Percentiles rank a stretch among this genome's conserved stretches.
phyloP scores from a whole-genome alignment of 495 filamentous ascomycete species.

The Hypoxylon lenormandii region DNA sequence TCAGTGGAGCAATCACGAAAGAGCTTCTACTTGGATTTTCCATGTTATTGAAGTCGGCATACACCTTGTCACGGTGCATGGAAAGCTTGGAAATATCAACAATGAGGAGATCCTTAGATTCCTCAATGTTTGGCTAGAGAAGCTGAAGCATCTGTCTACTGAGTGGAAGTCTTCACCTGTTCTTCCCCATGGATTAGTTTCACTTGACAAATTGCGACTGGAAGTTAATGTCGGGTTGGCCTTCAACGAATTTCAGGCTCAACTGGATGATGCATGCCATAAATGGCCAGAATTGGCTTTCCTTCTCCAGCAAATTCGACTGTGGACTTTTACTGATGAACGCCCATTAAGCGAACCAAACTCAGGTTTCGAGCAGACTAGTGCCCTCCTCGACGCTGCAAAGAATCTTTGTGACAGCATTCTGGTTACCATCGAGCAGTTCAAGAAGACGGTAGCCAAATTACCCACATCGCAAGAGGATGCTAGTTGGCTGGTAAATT shows the following conservation, averaged over 20 bases:
- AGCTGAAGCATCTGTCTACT: slow-evolving; percentile 54
- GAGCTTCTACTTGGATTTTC: slow-evolving; percentile 56
- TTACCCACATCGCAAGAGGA: slow-evolving; percentile 70
- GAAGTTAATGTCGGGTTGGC: slow-evolving; percentile 59
- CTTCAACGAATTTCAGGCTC: slow-evolving; percentile 58
- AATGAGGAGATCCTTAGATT: slow-evolving; percentile 55
- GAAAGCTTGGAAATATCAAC: slow-evolving; percentile 67
- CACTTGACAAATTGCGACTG: slow-evolving; percentile 57
- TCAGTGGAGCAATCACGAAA: slow-evolving; percentile 46
- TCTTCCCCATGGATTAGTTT: slow-evolving; percentile 68
- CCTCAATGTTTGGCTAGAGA: slow-evolving; percentile 65
- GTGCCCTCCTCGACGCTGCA: slow-evolving; percentile 68
- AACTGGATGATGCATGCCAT: slow-evolving; percentile 59
- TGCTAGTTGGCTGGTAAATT: slow-evolving; percentile 70
- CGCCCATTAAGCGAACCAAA: slow-evolving; percentile 12
- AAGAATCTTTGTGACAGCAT: slow-evolving; percentile 72
- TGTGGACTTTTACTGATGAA: slow-evolving; percentile 56
- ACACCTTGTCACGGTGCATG: slow-evolving; percentile 69
- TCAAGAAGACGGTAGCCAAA: slow-evolving; percentile 62
- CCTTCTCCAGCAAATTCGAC: slow-evolving; percentile 69
- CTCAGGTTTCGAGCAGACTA: slow-evolving; percentile 30
- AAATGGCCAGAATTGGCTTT: slow-evolving; percentile 71
- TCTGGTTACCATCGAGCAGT: slow-evolving; percentile 78
- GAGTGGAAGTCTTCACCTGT: slow-evolving; percentile 62
- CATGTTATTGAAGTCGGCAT: slow-evolving; percentile 58